Conservation (phyloP, 306 rosid species). For the Cicer chorassanicum region DNA sequence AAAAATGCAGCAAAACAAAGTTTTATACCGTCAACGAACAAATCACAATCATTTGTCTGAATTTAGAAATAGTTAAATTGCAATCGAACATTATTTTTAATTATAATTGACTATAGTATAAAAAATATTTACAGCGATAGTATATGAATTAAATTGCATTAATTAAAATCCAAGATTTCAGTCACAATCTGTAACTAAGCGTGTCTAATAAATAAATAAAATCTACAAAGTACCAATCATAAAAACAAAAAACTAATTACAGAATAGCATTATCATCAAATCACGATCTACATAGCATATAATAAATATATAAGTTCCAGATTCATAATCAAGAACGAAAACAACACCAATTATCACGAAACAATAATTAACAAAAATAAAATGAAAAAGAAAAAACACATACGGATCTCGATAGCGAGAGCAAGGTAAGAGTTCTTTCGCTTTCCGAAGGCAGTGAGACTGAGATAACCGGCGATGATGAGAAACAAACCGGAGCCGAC, state of each 20-base stretch:
- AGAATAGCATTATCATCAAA: background rate
- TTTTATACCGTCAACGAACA: too few relatives aligned
- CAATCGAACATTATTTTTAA: too few relatives aligned
- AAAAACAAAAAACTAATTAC: background rate
- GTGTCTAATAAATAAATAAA: background rate
- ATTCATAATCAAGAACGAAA: constrained; percentile 7
- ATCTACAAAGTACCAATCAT: background rate
- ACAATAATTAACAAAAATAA: background rate
- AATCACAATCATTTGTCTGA: too few relatives aligned
- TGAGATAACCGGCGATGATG: constrained; percentile 71
- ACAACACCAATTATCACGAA: background rate
- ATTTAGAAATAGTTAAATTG: too few relatives aligned
- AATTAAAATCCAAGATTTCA: background rate
- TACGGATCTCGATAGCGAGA: constrained; percentile 69
- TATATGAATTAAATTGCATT: background rate
- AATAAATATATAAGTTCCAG: background rate
- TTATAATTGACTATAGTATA: too few relatives aligned
- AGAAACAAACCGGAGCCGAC: constrained; percentile 65
- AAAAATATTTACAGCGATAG: too few relatives aligned
- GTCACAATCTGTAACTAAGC: background rate
- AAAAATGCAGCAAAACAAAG: constrained; percentile 17
- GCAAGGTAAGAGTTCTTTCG: constrained; percentile 71
- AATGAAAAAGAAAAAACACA: background rate
- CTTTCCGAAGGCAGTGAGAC: constrained; percentile 75
- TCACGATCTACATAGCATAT: background rate